These are phyloP conservation scores for Udeniomyces megalosporus DNA, from an alignment of 768 basidiomycete species.

Conservation along the genomic window DNA sequence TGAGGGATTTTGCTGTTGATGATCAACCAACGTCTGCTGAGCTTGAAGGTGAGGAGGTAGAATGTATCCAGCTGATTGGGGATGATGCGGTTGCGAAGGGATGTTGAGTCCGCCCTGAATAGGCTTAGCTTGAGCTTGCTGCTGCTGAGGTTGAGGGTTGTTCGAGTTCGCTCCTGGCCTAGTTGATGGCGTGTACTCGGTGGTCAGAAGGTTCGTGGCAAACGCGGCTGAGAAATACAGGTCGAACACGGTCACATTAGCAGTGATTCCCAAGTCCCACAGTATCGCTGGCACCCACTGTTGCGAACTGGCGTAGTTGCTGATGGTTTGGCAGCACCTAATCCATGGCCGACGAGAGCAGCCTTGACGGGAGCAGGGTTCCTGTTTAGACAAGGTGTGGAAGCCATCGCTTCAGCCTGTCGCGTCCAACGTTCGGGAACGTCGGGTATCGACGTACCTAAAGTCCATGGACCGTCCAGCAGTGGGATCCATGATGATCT, in stretches of 20 bases:
- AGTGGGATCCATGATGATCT: conserved; percentile 71
- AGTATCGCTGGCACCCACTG: background rate
- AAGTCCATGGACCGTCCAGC: conserved; percentile 32
- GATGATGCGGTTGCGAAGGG: conserved; percentile 13
- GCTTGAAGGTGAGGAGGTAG: conserved; percentile 8
- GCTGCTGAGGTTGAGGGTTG: conserved; percentile 14
- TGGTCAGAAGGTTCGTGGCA: conserved; percentile 19
- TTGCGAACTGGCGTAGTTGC: background rate
- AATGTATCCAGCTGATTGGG: background rate
- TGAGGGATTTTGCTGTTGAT: background rate
- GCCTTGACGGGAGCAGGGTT: conserved; percentile 1
- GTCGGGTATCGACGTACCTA: conserved; percentile 17
- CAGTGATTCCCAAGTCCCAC: too few relatives aligned
- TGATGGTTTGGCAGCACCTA: conserved; percentile 5
- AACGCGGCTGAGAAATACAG: background rate
- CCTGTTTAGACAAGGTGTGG: background rate
- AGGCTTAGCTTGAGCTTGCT: conserved; percentile 17
- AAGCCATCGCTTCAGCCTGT: too few relatives aligned
- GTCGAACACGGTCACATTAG: background rate
- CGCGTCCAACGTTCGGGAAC: background rate
- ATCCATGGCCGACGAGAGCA: conserved; percentile 10
- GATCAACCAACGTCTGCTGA: background rate
- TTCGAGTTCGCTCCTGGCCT: conserved; percentile 15
- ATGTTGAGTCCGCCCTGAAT: conserved; percentile 19
- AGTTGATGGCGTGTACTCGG: conserved; percentile 26